These are phyloP conservation scores for Diplodia mutila DNA, from an alignment of 2,329 filamentous ascomycete species.

Conservation along the genomic window DNA sequence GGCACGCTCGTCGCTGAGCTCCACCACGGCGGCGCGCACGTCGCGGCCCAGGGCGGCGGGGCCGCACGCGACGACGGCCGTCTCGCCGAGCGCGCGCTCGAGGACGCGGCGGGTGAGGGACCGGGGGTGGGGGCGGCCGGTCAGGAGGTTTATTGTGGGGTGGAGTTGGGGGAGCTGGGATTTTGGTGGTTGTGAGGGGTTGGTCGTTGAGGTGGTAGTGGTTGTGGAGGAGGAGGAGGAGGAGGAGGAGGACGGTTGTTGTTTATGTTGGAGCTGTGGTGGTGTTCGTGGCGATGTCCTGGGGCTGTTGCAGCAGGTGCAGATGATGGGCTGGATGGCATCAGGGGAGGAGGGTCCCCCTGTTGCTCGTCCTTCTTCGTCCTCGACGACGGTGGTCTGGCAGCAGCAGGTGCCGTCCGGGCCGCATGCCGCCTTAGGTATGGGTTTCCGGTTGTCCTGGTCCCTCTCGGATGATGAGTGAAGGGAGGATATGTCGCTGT, in stretches of 20 bases:
- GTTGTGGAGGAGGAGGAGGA: background rate
- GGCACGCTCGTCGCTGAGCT: slow-evolving; percentile 65
- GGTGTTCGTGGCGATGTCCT: slow-evolving; percentile 24
- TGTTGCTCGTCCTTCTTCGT: slow-evolving; percentile 31
- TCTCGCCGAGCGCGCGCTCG: slow-evolving; percentile 64
- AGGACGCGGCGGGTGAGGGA: slow-evolving; percentile 59
- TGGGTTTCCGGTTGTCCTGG: background rate
- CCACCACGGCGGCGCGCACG: slow-evolving; percentile 59
- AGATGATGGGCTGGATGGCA: slow-evolving; percentile 38
- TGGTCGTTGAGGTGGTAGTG: background rate
- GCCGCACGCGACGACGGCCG: slow-evolving; percentile 65
- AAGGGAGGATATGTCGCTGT: slow-evolving; percentile 24
- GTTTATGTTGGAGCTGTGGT: slow-evolving; percentile 28
- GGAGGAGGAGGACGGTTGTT: slow-evolving; percentile 19
- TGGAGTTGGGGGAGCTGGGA: slow-evolving; percentile 32
- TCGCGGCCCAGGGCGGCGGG: slow-evolving; percentile 59
- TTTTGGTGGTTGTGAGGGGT: background rate
- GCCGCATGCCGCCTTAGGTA: slow-evolving; percentile 30
- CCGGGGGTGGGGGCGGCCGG: slow-evolving; percentile 57
- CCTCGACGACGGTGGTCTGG: slow-evolving; percentile 51
- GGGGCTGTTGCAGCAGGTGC: slow-evolving; percentile 42
- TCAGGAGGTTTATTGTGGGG: slow-evolving; percentile 43
- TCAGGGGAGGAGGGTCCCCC: slow-evolving; percentile 29
- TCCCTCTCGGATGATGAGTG: slow-evolving; percentile 21
- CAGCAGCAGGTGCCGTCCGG: slow-evolving; percentile 53